phyloP scores from a whole-genome alignment of 208 protist species.

The Acanthamoeba royreba region DNA sequence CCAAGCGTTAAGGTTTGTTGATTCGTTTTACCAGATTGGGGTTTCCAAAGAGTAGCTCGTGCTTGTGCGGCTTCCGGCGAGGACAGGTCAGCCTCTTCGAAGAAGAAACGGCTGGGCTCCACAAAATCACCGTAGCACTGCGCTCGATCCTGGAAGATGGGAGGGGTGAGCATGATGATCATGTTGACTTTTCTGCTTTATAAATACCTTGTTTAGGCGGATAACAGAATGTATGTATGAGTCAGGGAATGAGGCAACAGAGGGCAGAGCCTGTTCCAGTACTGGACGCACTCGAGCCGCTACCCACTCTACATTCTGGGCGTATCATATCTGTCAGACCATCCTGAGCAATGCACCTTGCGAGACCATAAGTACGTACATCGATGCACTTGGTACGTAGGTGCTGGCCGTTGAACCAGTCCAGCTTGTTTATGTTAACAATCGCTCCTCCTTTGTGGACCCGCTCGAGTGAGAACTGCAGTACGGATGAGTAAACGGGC shows the following conservation, averaged over 20 bases:
- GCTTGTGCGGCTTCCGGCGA: neutral
- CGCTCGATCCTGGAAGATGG: neutral
- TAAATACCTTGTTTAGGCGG: neutral
- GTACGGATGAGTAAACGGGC: too few relatives aligned
- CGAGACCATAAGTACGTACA: neutral
- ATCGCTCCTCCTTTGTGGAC: conserved; percentile 24
- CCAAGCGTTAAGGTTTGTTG: neutral
- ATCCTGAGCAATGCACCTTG: neutral
- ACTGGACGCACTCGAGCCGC: neutral
- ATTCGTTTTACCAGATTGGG: neutral
- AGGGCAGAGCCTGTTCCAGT: neutral
- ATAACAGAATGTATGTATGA: neutral
- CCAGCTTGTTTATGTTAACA: conserved; percentile 33
- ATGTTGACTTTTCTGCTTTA: too few relatives aligned
- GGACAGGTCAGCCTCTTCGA: neutral
- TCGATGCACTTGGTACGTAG: neutral
- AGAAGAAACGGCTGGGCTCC: conserved; percentile 3
- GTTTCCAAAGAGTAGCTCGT: neutral
- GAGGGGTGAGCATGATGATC: neutral
- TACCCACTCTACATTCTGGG: neutral
- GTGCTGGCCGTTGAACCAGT: conserved; percentile 28
- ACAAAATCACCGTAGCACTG: neutral
- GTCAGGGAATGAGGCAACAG: neutral
- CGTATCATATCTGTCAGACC: neutral
- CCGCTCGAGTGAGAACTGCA: conserved; percentile 21